Base-by-base conservation (phyloP, 352 stramenopile genomes). In the Blastocystis hominis region DNA sequence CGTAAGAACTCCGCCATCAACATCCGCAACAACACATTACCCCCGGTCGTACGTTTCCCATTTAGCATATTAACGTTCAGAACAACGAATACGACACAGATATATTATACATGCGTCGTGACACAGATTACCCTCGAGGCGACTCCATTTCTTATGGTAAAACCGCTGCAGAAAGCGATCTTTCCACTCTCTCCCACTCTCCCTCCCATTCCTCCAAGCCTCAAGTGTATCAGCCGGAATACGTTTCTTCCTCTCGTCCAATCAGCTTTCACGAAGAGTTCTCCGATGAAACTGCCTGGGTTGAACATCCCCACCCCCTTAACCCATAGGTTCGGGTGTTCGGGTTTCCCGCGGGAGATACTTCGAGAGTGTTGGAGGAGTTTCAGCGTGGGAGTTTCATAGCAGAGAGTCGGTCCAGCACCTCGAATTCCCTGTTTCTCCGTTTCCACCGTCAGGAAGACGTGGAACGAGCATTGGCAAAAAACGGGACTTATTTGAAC, bases 371-470 rank as follows among this genome's bases (percentile, higher is more conserved):
- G 24, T n/a, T 76, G 17, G 66, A 76, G 40, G 24, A 76, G 66
- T 47, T 76, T 6, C 66, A 76, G 66, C 66, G 36, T 4, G 53
- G 66, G n/a, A 42, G 66, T 0, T 76, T 56, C 66, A 53, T 76
- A 5, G 40, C 40, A 6, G 42, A 76, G 30, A 38, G 36, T 47
- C 66, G 66, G 17, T 76, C 66, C 3, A 76, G 38, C 40, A 42
- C 66, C 30, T 56, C 17, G 38, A 76, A 76, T 42, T 76, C 30
- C 66, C 53, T 76, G 66, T 76, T 53, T 30, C 30, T 76, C 40
- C 66, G 42, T 7, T 76, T 56, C 66, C 55, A 76, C 24, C 53
- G 38, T 24, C 40, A 54, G 17, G 6, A 56, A 42, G 66, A 76
- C n/a, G 66, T 76, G 13, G 24, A 76, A 42, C 53, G 55, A 42